Base-by-base conservation (phyloP, 768 basidiomycete species). In the Trametes villosa region DNA sequence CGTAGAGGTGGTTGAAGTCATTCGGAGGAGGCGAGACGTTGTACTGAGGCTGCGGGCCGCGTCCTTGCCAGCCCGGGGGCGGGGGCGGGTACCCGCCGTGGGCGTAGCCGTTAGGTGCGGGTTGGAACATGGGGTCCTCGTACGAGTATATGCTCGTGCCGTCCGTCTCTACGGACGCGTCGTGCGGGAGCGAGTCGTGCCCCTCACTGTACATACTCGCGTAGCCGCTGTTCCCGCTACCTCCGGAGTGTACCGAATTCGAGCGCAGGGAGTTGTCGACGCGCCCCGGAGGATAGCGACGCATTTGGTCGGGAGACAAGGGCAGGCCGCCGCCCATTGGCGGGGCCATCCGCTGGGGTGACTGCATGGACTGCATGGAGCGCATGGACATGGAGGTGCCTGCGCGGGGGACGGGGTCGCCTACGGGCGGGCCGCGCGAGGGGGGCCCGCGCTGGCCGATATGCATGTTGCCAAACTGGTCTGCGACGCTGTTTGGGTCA, bases 1-100 rank as follows among this genome's bases (percentile, higher is more conserved):
- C 81, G 71, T 91, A 88, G 13, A 91, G 73, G 36, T 81, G 77
- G 69, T 86, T 84, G 65, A 83, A 86, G 53, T 82, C 80, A 30
- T 38, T 33, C 7, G 50, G 48, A 8, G 62, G 63, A 24, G 57
- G 62, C 29, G 65, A 57, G 15, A 57, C 44, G 22, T 57, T 59
- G 46, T 57, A 63, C 24, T 50, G 55, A 9, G 57, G 60, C n/a
- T 65, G 63, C 9, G 53, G 57, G 6, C 56, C 59, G 15, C 57
- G 62, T 17, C 61, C 55, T 18, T 63, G 57, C 60, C 60, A 65
- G 22, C 57, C 48, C 22, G 42, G 50, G 20, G 61, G 60, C 3
- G 57, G 58, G 20, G 60, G 60, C 20, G 57, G 50, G n/a, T 55
- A 59, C 4, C 52, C 53, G 24, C 59, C 50, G 13, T 55, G 38